Percentiles rank a stretch among this genome's conserved stretches.
These are phyloP conservation scores for carrot (Daucus carota) DNA, from an alignment of 129 eudicot species.

Conservation along the genomic window DH1_v3.0 NC_030387.2:949501-950000, in stretches of 20 bases:
- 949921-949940: constrained; percentile 90
- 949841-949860: constrained; percentile 69
- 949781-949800: background rate
- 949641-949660: background rate
- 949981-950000: constrained; percentile 99
- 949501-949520: background rate
- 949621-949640: too few species aligned
- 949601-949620: background rate
- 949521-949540: background rate
- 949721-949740: background rate
- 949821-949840: background rate
- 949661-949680: background rate
- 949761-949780: background rate
- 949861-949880: constrained; percentile 92
- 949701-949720: background rate
- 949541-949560: background rate
- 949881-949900: constrained; percentile 91
- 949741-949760: background rate
- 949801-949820: background rate
- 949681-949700: background rate
- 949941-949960: constrained; percentile 90
- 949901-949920: constrained; percentile 69
- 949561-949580: background rate
- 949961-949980: constrained; percentile 98
- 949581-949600: background rate